Conservation (phyloP, 805 yeast species). For the Scheffersomyces spartinae region DNA sequence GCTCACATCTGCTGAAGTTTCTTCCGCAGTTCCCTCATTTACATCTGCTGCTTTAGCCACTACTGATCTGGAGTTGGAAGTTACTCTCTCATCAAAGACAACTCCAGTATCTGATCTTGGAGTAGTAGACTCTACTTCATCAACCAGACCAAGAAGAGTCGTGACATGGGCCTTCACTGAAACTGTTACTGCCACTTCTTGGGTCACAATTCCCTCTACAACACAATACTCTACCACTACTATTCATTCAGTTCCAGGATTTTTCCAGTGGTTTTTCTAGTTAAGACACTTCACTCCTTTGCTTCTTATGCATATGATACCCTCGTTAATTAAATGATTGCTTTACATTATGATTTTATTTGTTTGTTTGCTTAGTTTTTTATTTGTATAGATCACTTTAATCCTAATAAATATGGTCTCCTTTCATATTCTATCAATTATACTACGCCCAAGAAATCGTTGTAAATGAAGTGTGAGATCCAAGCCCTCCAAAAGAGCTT, state of each 20-base stretch:
- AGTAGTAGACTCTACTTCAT: background rate
- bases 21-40: background rate
- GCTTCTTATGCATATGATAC: background rate
- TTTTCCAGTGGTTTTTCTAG: too few relatives aligned
- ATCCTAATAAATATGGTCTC: background rate
- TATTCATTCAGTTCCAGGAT: too few relatives aligned
- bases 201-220: too few relatives aligned
- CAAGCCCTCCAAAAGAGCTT: conserved; percentile 21
- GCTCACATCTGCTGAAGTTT: conserved; percentile 1
- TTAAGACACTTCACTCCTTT: too few relatives aligned
- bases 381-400: background rate
- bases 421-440: background rate
- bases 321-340: background rate
- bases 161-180: background rate
- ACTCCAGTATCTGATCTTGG: background rate
- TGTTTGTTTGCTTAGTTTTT: background rate
- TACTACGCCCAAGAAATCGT: background rate
- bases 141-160: conserved; percentile 1
- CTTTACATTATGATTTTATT: background rate
- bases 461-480: conserved; percentile 6
- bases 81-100: background rate
- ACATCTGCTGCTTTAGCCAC: background rate
- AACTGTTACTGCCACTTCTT: background rate
- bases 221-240: too few relatives aligned
- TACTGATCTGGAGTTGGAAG: background rate